Percentiles rank a stretch among this genome's conserved stretches.
These are phyloP conservation scores for Astrothelium macrocarpum DNA, from an alignment of 495 filamentous ascomycete species.

Conservation along the genomic window DNA sequence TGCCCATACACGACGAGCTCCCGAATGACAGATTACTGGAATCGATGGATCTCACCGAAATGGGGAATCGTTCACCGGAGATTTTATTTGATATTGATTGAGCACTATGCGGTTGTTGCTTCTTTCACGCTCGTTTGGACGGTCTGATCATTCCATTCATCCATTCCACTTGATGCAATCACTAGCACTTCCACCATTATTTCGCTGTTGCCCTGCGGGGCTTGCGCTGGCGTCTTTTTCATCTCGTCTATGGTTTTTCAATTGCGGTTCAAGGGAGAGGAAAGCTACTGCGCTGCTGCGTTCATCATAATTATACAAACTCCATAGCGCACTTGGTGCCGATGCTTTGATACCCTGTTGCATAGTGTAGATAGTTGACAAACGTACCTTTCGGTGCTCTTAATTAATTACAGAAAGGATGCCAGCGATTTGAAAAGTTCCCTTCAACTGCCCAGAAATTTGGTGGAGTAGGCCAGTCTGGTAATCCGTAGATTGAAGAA, in stretches of 20 bases:
- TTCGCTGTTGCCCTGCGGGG: background rate
- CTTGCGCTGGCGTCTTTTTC: background rate
- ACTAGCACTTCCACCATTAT: background rate
- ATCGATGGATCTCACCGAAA: background rate
- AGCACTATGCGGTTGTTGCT: background rate
- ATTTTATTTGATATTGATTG: background rate
- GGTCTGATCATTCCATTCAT: background rate
- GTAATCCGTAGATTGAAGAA: too few relatives aligned
- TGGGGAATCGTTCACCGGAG: background rate
- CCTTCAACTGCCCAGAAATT: too few relatives aligned
- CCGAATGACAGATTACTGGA: background rate
- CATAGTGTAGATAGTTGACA: background rate
- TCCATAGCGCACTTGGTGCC: background rate
- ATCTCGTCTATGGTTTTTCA: background rate
- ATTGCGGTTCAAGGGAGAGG: background rate
- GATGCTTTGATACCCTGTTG: conserved; percentile 7
- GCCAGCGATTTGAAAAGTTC: background rate
- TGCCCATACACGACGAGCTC: background rate
- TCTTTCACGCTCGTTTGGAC: too few relatives aligned
- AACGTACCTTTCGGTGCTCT: background rate
- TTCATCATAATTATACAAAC: background rate
- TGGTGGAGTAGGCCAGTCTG: too few relatives aligned
- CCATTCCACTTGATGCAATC: background rate
- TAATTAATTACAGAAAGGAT: background rate
- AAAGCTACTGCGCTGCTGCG: background rate